Conservation (phyloP, 129 eudicot genomes). For the Ambrosia artemisiifolia region DNA sequence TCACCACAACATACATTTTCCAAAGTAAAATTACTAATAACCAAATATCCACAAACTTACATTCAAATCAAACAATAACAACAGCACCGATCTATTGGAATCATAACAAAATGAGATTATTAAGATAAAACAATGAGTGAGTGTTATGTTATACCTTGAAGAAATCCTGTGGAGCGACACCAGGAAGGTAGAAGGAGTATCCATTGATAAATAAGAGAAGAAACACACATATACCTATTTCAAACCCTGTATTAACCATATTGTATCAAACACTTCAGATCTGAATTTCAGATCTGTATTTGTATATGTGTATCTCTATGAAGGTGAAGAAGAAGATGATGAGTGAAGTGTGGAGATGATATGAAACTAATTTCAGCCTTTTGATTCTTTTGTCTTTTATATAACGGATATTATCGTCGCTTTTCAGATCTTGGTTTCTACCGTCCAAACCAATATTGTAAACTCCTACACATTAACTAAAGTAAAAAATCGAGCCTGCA, state of each 20-base stretch:
- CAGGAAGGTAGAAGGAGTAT: conserved; percentile 57
- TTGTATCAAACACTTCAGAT: conserved; percentile 20
- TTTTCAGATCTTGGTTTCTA: background rate
- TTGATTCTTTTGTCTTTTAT: conserved; percentile 1
- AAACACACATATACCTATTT: conserved; percentile 28
- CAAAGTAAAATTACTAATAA: background rate
- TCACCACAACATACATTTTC: conserved; percentile 12
- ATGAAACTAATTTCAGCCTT: conserved; percentile 18
- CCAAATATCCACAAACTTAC: background rate
- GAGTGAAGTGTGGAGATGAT: conserved; percentile 30
- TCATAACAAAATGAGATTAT: background rate
- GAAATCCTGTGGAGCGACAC: conserved; percentile 73
- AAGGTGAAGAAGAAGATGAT: conserved; percentile 28
- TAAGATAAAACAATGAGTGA: background rate
- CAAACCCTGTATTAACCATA: conserved; percentile 13
- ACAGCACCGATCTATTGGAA: conserved; percentile 9
- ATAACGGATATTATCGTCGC: conserved; percentile 15
- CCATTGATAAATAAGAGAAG: conserved; percentile 31
- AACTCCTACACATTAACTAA: no score
- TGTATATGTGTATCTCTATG: background rate
- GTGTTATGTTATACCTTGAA: conserved; percentile 27
- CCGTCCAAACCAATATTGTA: no score
- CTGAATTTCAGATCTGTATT: background rate
- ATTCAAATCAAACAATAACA: background rate
- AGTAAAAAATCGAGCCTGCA: no score